Conservation (phyloP, 2,329 filamentous ascomycete species). For the Colletotrichum trifolii region DNA sequence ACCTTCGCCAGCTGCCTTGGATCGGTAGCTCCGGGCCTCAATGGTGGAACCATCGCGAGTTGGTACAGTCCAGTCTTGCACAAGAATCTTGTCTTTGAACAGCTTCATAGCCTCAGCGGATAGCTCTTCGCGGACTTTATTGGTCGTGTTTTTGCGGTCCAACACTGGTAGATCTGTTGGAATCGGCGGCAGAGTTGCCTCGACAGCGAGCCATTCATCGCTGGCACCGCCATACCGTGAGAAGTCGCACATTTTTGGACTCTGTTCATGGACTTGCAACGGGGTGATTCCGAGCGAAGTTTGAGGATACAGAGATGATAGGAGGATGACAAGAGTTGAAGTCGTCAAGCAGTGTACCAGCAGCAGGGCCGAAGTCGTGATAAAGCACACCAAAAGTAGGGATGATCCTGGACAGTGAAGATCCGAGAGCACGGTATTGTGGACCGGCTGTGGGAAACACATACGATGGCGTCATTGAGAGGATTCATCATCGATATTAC, state of each 20-base stretch:
- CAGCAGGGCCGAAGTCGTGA: too few species aligned
- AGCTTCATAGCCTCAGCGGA: constrained; percentile 45
- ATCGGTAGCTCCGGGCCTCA: constrained; percentile 59
- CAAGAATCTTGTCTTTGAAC: constrained; percentile 43
- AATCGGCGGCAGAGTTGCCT: constrained; percentile 42
- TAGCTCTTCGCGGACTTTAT: constrained; percentile 44
- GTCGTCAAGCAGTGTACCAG: too few species aligned
- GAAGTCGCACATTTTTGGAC: constrained; percentile 38
- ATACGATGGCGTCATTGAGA: too few species aligned
- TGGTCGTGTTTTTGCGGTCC: constrained; percentile 42
- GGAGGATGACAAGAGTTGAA: too few species aligned
- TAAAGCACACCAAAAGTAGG: too few species aligned
- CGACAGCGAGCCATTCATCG: constrained; percentile 56
- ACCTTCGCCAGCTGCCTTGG: constrained; percentile 44
- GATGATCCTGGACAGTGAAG: too few species aligned
- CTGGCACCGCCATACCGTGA: constrained; percentile 53
- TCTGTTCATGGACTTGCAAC: too few species aligned
- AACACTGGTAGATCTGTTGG: constrained; percentile 40
- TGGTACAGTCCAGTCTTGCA: constrained; percentile 50
- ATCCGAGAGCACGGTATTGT: too few species aligned
- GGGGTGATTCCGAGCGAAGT: too few species aligned
- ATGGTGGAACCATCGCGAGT: constrained; percentile 57
- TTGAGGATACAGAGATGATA: too few species aligned
- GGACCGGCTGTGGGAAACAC: too few species aligned
- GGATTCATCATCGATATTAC: too few species aligned